A percentile compares a stretch with the other conserved stretches of the same genome.
Evolutionary conservation across 2,329 filamentous ascomycete genomes (phyloP).

Genomic region (Fusarium denticulatum): DNA sequence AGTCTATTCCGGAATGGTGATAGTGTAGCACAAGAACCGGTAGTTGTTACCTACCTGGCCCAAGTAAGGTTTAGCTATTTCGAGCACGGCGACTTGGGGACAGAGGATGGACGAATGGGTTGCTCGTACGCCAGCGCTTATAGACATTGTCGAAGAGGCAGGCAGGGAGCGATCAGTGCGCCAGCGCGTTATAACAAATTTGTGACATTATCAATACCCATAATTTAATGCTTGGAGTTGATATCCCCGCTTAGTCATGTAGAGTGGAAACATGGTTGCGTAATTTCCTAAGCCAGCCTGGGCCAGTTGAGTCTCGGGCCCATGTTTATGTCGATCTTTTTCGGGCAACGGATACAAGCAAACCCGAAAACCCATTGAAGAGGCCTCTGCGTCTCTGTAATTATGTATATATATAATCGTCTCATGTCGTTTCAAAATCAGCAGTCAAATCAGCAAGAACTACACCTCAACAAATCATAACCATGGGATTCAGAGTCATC

Average conservation of each 20-base stretch:
- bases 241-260: neutral
- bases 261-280: neutral
- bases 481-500: neutral
- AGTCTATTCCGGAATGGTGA: accelerated
- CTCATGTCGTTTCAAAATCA: accelerated
- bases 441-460: neutral
- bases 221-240: too few species aligned
- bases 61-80: neutral
- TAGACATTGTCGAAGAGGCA: neutral
- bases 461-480: neutral
- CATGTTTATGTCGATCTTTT: neutral
- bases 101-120: accelerated
- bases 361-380: neutral
- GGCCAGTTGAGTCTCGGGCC: too few species aligned
- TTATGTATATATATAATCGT: neutral
- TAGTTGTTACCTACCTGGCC: accelerated
- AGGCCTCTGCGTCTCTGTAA: accelerated
- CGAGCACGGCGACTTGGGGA: accelerated
- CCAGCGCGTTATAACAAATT: too few species aligned
- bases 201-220: too few species aligned
- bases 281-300: too few species aligned
- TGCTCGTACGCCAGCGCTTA: accelerated
- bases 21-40: neutral
- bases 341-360: neutral
- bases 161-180: too few species aligned